Evolutionary conservation across 257 asterid species (phyloP).

Genomic region (Solanum chmielewskii): DNA sequence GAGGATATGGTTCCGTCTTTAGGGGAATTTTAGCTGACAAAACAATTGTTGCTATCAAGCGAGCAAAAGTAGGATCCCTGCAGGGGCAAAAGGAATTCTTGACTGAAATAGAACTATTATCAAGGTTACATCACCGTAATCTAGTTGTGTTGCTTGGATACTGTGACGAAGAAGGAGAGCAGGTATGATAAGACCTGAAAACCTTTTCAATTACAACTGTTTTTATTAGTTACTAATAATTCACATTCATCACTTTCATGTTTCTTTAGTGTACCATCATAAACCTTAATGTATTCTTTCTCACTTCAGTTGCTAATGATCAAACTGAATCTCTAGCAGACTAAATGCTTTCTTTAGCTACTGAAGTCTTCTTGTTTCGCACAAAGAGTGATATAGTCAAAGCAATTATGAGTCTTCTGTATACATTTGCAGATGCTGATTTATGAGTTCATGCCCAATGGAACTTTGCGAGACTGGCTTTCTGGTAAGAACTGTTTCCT

Average conservation of each 20-base stretch:
- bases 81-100: constrained; percentile 40
- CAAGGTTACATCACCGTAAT: constrained; percentile 40
- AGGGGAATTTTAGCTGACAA: constrained; percentile 21
- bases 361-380: background rate
- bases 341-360: background rate
- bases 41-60: constrained; percentile 27
- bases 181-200: constrained; percentile 27
- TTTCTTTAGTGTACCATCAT: background rate
- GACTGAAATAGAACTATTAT: constrained; percentile 31
- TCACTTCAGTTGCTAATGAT: background rate
- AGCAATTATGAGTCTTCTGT: background rate
- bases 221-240: background rate
- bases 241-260: background rate
- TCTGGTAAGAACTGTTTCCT: constrained; percentile 34
- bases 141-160: constrained; percentile 43
- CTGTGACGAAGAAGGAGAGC: constrained; percentile 73
- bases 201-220: background rate
- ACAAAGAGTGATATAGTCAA: background rate
- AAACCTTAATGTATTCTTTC: background rate
- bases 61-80: constrained; percentile 34
- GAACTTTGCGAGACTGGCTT: constrained; percentile 71
- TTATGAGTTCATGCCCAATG: constrained; percentile 81
- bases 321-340: background rate
- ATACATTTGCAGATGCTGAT: constrained; percentile 59
- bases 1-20: constrained; percentile 37